Conservation (phyloP, 2,329 filamentous ascomycete genomes). For the Xylariaceae sp. region DNA sequence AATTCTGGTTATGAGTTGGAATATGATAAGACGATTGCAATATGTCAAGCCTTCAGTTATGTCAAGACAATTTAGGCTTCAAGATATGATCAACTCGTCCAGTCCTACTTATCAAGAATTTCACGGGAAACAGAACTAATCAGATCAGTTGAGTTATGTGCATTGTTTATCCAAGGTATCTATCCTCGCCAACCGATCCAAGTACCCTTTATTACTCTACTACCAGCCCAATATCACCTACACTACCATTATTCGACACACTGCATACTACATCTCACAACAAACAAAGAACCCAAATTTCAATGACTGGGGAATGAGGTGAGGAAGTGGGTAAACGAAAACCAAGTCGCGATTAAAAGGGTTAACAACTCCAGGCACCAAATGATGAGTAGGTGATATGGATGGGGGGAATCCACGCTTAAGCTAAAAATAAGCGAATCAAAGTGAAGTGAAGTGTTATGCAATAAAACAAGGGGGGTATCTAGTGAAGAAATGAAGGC, state of each 20-base stretch:
- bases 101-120: no score
- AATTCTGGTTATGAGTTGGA: neutral
- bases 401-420: conserved; percentile 7
- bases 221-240: conserved; percentile 2
- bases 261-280: conserved; percentile 11
- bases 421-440: conserved; percentile 6
- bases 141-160: no score
- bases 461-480: conserved; percentile 33
- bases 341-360: conserved; percentile 2
- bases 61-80: no score
- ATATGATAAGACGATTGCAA: neutral
- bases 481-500: conserved; percentile 32
- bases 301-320: neutral
- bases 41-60: no score
- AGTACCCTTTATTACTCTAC: neutral
- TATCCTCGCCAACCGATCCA: neutral
- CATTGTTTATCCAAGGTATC: conserved; percentile 11
- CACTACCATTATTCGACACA: conserved; percentile 5
- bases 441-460: conserved; percentile 16
- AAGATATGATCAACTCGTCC: no score
- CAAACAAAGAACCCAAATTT: neutral
- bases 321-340: neutral
- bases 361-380: neutral
- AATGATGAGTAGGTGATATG: neutral
- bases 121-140: no score